phyloP scores from a whole-genome alignment of 2,329 filamentous ascomycete genomes.

The Pleurostoma richardsiae region DNA sequence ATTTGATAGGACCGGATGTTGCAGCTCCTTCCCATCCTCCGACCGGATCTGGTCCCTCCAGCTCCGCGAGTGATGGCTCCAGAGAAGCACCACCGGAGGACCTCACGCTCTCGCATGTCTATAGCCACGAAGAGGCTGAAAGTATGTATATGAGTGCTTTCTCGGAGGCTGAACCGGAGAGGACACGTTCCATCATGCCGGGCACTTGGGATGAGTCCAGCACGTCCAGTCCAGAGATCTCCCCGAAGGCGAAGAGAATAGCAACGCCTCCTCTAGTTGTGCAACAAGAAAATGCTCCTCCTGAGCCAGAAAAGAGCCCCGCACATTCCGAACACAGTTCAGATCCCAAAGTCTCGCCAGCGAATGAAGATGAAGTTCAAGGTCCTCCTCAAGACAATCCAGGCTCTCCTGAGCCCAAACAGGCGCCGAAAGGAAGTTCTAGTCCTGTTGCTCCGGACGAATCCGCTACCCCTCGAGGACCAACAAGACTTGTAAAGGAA shows the following conservation, averaged over 20 bases:
- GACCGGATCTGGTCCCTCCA: slow-evolving; percentile 14
- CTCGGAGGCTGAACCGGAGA: slow-evolving; percentile 37
- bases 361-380: neutral
- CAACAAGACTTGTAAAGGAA: slow-evolving; percentile 51
- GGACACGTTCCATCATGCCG: slow-evolving; percentile 35
- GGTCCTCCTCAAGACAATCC: neutral
- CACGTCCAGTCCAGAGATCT: slow-evolving; percentile 21
- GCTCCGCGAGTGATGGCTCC: slow-evolving; percentile 19
- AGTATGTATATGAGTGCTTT: slow-evolving; percentile 84
- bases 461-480: slow-evolving; percentile 43
- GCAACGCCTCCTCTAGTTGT: neutral
- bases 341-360: neutral
- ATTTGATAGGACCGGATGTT: neutral
- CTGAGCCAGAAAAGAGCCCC: neutral
- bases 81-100: slow-evolving; percentile 35
- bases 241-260: slow-evolving; percentile 3
- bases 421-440: slow-evolving; percentile 7
- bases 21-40: neutral
- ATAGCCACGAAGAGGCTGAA: slow-evolving; percentile 74
- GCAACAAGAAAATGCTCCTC: neutral
- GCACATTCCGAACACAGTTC: neutral
- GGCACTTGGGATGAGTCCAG: slow-evolving; percentile 38
- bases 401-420: neutral
- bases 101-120: slow-evolving; percentile 61
- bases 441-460: slow-evolving; percentile 27